phyloP scores from a whole-genome alignment of 2,329 filamentous ascomycete species.

The Diaporthe batatas region DNA sequence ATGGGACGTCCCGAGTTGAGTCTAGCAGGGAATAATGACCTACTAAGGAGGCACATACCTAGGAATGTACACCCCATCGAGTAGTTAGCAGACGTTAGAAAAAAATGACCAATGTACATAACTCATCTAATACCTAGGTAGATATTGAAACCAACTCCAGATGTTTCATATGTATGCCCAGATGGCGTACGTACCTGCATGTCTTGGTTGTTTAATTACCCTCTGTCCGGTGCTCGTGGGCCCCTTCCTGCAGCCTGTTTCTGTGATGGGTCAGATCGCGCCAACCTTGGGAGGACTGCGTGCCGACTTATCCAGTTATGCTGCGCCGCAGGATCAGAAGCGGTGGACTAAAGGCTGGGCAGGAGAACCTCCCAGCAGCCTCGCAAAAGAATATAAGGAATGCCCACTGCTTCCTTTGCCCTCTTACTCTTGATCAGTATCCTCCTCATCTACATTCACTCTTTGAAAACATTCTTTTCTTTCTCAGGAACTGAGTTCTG shows the following conservation, averaged over 20 bases:
- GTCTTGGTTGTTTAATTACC: not conserved
- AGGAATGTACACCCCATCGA: not conserved
- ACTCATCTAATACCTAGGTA: no score
- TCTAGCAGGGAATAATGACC: not conserved
- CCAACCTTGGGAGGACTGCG: not conserved
- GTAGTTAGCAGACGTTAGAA: not conserved
- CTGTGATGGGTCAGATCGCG: constrained; percentile 2
- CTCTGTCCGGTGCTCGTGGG: not conserved
- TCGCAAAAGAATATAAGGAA: not conserved
- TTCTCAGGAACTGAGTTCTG: constrained; percentile 8
- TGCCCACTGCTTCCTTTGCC: not conserved
- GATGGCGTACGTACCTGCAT: not conserved
- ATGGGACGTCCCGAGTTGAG: not conserved
- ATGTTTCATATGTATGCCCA: no score
- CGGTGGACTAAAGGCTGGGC: not conserved
- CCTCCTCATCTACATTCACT: not conserved
- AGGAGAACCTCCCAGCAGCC: not conserved
- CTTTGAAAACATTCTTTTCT: not conserved
- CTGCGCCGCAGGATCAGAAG: not conserved
- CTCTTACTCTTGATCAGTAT: not conserved
- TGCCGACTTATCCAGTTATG: constrained; percentile 12
- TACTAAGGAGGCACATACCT: no score
- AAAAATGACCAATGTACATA: not conserved
- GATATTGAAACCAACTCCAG: no score
- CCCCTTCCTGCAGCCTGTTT: not conserved